Evolutionary conservation across 2,329 filamentous ascomycete genomes (phyloP).

Genomic region (Ophiosphaerella herpotricha): DNA sequence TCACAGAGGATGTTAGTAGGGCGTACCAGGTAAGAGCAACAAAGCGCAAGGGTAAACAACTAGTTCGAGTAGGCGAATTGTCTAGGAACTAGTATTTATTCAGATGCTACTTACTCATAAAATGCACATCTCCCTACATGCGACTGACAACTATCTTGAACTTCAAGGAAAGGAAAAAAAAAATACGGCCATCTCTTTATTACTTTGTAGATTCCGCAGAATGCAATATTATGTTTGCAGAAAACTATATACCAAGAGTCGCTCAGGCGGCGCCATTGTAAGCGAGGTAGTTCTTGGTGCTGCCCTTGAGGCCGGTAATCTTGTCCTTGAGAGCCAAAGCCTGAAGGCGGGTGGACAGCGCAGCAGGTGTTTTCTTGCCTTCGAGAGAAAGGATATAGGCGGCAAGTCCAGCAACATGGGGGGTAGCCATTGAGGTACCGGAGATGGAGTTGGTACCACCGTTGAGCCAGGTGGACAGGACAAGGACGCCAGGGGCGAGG

Average conservation of each 20-base stretch:
- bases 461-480: conserved; percentile 55
- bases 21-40: no score
- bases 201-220: neutral
- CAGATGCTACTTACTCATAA: neutral
- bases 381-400: conserved; percentile 67
- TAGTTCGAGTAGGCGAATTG: no score
- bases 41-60: no score
- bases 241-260: neutral
- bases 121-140: neutral
- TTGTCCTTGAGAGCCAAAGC: conserved; percentile 49
- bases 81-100: neutral
- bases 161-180: conserved; percentile 1
- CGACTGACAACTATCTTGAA: conserved; percentile 5
- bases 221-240: neutral
- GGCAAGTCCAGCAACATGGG: conserved; percentile 71
- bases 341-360: conserved; percentile 55
- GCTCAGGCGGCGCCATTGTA: conserved; percentile 56
- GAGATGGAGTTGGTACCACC: conserved; percentile 56
- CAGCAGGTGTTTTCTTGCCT: conserved; percentile 51
- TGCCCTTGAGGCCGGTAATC: conserved; percentile 50
- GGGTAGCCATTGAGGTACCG: conserved; percentile 70
- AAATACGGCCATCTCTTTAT: conserved; percentile 4
- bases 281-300: conserved; percentile 59
- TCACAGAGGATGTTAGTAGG: neutral
- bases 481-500: conserved; percentile 47